A percentile compares a stretch with the other conserved stretches of the same genome.
These are phyloP conservation scores for Urochloa ruziziensis DNA, from an alignment of 176 grass and related monocot species.

Conservation along the genomic window DNA sequence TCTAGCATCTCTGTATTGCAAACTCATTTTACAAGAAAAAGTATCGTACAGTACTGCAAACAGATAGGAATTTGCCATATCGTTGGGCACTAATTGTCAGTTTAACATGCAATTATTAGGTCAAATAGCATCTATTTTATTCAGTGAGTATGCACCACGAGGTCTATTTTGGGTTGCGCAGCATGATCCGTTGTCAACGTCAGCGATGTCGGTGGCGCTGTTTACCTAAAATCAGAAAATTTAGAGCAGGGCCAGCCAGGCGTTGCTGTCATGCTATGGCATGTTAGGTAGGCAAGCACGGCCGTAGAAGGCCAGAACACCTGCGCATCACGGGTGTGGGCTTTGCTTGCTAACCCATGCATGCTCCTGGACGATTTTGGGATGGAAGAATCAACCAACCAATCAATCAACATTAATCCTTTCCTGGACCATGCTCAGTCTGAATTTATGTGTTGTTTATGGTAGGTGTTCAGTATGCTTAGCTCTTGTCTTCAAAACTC, in stretches of 20 bases:
- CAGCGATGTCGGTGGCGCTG: slow-evolving; percentile 33
- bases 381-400: slow-evolving; percentile 12
- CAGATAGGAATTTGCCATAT: background rate
- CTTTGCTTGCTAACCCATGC: slow-evolving; percentile 1
- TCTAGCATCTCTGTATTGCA: slow-evolving; percentile 7
- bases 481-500: slow-evolving; percentile 14
- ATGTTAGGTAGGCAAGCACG: slow-evolving; percentile 45
- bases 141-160: slow-evolving; percentile 22
- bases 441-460: slow-evolving; percentile 24
- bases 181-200: slow-evolving; percentile 42
- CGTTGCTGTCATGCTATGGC: slow-evolving; percentile 36
- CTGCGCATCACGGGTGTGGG: slow-evolving; percentile 14
- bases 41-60: background rate
- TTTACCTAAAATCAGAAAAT: slow-evolving; percentile 8
- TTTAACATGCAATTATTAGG: background rate
- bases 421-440: slow-evolving; percentile 19
- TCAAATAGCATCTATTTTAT: background rate
- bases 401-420: slow-evolving; percentile 21
- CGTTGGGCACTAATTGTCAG: slow-evolving; percentile 16
- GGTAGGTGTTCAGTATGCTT: background rate
- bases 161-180: slow-evolving; percentile 35
- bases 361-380: slow-evolving; percentile 3
- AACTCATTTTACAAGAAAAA: background rate
- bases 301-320: slow-evolving; percentile 24
- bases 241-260: slow-evolving; percentile 31